Conservation (phyloP, 257 asterid genomes). For the Solanum virginianum region DNA sequence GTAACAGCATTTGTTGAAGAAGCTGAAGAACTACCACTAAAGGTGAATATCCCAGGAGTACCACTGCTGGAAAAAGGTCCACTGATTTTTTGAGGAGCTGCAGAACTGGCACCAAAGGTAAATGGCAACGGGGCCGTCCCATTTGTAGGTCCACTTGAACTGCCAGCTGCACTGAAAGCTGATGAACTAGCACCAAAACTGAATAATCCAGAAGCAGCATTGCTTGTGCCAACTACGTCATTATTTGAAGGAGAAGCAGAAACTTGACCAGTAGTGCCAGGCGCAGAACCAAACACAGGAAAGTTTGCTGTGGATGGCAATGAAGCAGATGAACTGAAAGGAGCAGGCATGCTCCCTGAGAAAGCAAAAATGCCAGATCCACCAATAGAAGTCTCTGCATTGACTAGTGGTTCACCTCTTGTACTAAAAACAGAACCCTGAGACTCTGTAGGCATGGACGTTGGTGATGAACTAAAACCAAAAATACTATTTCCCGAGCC, state of each 20-base stretch:
- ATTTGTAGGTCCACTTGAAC: background rate
- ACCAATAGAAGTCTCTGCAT: slow-evolving; percentile 9
- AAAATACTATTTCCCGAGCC: slow-evolving; percentile 23
- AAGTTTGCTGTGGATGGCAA: slow-evolving; percentile 14
- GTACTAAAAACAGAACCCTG: slow-evolving; percentile 26
- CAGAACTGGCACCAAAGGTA: slow-evolving; percentile 6
- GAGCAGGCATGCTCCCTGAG: slow-evolving; percentile 15
- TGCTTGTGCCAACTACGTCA: background rate
- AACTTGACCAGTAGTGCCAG: background rate
- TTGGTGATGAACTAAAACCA: slow-evolving; percentile 18
- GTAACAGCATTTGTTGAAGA: slow-evolving; percentile 20
- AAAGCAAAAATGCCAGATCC: background rate
- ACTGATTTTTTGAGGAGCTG: slow-evolving; percentile 9
- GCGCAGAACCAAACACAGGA: background rate
- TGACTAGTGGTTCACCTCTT: slow-evolving; percentile 16
- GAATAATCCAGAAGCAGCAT: background rate
- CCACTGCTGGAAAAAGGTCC: background rate
- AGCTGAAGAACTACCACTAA: slow-evolving; percentile 30
- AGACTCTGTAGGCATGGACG: slow-evolving; percentile 2
- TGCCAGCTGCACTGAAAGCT: background rate
- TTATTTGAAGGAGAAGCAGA: background rate
- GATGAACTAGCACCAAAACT: slow-evolving; percentile 1
- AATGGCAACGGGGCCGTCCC: background rate
- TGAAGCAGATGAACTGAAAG: slow-evolving; percentile 10
- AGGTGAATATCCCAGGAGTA: slow-evolving; percentile 14